These are phyloP conservation scores for Aspergillus nanangensis DNA, from an alignment of 495 filamentous ascomycete species.

Conservation along the genomic window DNA sequence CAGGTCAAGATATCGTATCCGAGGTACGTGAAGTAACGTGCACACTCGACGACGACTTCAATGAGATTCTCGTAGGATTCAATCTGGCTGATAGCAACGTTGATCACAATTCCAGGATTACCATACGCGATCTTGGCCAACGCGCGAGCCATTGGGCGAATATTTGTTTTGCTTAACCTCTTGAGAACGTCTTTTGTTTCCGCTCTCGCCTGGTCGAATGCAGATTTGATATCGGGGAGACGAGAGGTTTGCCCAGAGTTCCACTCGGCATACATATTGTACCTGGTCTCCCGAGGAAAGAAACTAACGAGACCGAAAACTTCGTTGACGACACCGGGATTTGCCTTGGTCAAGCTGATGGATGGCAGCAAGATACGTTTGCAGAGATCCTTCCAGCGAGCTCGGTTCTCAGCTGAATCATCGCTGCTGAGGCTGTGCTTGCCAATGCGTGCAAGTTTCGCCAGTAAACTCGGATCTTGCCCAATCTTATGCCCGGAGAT, in stretches of 20 bases:
- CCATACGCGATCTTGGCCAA: slow-evolving; percentile 84
- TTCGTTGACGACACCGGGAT: slow-evolving; percentile 78
- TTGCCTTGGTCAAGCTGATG: slow-evolving; percentile 75
- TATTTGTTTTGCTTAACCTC: slow-evolving; percentile 77
- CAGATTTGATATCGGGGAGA: slow-evolving; percentile 69
- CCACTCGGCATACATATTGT: slow-evolving; percentile 92
- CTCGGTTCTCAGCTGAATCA: slow-evolving; percentile 58
- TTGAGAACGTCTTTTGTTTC: slow-evolving; percentile 83
- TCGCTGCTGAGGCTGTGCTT: slow-evolving; percentile 67
- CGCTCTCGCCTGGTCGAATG: slow-evolving; percentile 67
- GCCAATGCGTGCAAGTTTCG: slow-evolving; percentile 79
- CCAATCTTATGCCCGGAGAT: slow-evolving; percentile 84
- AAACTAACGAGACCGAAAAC: slow-evolving; percentile 75
- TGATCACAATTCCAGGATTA: slow-evolving; percentile 88
- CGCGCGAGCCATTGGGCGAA: slow-evolving; percentile 75
- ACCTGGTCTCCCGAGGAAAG: slow-evolving; percentile 73
- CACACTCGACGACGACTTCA: slow-evolving; percentile 88
- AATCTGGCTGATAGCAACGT: slow-evolving; percentile 78
- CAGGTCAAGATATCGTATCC: slow-evolving; percentile 92
- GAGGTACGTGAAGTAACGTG: slow-evolving; percentile 85
- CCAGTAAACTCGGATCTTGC: slow-evolving; percentile 69
- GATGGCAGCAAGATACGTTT: slow-evolving; percentile 79
- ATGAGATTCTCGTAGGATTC: slow-evolving; percentile 91
- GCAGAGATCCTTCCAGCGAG: slow-evolving; percentile 75
- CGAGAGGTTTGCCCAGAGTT: slow-evolving; percentile 71